Conservation (phyloP, 192 early-diverging fungal genomes). For the Mortierella hygrophila region DNA sequence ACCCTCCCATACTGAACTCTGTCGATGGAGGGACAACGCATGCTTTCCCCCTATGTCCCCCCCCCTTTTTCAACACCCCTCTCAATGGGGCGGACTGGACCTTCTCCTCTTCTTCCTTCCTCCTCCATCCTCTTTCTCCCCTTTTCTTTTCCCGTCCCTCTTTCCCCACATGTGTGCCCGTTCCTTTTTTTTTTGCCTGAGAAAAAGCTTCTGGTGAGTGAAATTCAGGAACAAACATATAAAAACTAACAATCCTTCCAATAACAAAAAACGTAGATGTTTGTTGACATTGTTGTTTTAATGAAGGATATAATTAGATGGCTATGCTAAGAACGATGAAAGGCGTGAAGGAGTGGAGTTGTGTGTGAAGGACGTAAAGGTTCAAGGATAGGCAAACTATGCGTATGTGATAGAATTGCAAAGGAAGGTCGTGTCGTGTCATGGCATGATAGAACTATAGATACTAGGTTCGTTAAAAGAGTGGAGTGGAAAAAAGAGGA, state of each 20-base stretch:
- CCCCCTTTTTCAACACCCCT: not conserved
- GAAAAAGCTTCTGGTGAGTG: not conserved
- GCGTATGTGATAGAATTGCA: too few relatives aligned
- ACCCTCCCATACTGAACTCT: not conserved
- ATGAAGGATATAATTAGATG: not conserved
- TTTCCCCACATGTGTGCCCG: not conserved
- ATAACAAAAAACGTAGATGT: not conserved
- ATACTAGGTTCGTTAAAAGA: not conserved
- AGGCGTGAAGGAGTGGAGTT: too few relatives aligned
- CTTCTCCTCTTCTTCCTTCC: not conserved
- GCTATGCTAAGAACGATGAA: too few relatives aligned
- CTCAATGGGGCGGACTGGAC: too few relatives aligned
- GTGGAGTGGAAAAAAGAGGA: not conserved
- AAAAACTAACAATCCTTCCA: too few relatives aligned
- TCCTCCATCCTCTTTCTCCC: not conserved
- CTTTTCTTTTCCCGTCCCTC: not conserved
- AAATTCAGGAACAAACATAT: not conserved
- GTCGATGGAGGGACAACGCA: not conserved
- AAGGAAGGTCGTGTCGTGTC: too few relatives aligned
- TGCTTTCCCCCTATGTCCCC: not conserved
- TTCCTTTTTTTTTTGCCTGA: not conserved
- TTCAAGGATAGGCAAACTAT: too few relatives aligned
- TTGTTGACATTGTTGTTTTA: not conserved
- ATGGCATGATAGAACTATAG: too few relatives aligned
- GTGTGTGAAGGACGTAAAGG: too few relatives aligned